Base-by-base conservation (phyloP, 192 early-diverging fungal species). In the Mortierella antarctica region DNA sequence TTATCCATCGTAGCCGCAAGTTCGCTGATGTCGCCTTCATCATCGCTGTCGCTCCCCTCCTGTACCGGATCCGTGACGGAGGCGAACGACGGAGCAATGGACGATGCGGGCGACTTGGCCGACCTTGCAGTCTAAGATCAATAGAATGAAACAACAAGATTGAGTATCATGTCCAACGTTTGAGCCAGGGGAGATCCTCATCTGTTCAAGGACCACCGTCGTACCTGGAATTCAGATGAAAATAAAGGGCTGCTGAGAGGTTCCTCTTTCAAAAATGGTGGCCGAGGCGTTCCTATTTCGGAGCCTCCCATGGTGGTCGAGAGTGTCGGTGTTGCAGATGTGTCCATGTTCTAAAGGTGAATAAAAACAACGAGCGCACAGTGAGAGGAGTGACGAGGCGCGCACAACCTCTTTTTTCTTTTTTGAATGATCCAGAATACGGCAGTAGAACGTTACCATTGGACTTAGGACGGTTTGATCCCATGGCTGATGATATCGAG, bases 1-100 rank as follows among this genome's bases (percentile, higher is more conserved):
- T 80, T 80, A 59, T 80, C 77, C 77, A 80, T 72, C 7, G 77
- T 80, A 10, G 64, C 60, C 18, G 77, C 69, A 1, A 80, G 44
- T 21, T 80, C 77, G 20, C 77, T 60, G 11, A 80, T 51, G 17
- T 72, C 65, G 41, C 42, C 69, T 41, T 72, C 77, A 14, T 80
- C 69, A 0, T 80, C 77, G 23, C 59, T 65, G 10, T 62, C 58
- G 42, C 70, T 72, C 10, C 64, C 77, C 4, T 62, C 69, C 44
- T 71, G 77, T 17, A 55, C 21, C 7, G 62, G 77, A 31, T 80
- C 74, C 7, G 62, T 20, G 21, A 65, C 72, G n/a, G 77, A 72
- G n/a, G 76, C 57, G 45, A 63, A 64, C 17, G 77, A 80, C 12
- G 77, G 65, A 48, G 77, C 70, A 15, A 80, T 72, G 6, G 77